A percentile compares a stretch with the other conserved stretches of the same genome.
These are phyloP conservation scores for Populus nigra DNA, from an alignment of 345 rosid species.

Conservation along the genomic window DNA sequence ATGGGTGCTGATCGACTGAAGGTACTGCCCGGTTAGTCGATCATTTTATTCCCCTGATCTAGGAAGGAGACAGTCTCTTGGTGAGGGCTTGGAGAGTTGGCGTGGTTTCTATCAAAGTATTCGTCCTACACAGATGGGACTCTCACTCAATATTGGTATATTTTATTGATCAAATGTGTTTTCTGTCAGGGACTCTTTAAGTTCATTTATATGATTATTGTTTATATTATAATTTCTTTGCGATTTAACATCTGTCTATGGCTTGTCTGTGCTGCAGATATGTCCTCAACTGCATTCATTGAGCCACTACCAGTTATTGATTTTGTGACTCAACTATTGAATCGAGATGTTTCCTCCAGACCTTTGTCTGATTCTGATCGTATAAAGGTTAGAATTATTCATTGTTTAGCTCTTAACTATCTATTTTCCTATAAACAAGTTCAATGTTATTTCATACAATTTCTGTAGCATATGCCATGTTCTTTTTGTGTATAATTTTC, in stretches of 20 bases:
- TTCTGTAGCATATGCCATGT: background rate
- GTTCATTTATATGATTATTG: background rate
- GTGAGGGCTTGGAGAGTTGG: slow-evolving; percentile 97
- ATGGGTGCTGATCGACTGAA: slow-evolving; percentile 14
- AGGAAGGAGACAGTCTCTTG: slow-evolving; percentile 76
- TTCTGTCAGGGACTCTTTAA: background rate
- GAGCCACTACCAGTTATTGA: slow-evolving; percentile 81
- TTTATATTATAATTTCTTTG: background rate
- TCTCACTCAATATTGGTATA: slow-evolving; percentile 80
- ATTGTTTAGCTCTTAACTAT: background rate
- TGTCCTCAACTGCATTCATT: slow-evolving; percentile 96
- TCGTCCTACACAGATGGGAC: slow-evolving; percentile 95
- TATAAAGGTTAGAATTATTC: slow-evolving; percentile 55
- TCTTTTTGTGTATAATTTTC: background rate
- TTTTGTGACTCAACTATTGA: slow-evolving; percentile 65
- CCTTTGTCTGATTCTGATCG: slow-evolving; percentile 91
- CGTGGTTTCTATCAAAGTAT: slow-evolving; percentile 97
- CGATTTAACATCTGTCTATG: background rate
- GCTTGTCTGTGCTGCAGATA: slow-evolving; percentile 46
- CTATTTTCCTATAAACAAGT: background rate
- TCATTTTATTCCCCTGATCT: slow-evolving; percentile 85
- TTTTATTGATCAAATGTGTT: background rate
- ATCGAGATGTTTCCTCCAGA: slow-evolving; percentile 64
- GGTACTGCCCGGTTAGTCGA: slow-evolving; percentile 87
- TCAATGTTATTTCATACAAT: background rate